Evolutionary conservation across 352 stramenopile species (phyloP).

Genomic region (Halophytophthora polymorphica): DNA sequence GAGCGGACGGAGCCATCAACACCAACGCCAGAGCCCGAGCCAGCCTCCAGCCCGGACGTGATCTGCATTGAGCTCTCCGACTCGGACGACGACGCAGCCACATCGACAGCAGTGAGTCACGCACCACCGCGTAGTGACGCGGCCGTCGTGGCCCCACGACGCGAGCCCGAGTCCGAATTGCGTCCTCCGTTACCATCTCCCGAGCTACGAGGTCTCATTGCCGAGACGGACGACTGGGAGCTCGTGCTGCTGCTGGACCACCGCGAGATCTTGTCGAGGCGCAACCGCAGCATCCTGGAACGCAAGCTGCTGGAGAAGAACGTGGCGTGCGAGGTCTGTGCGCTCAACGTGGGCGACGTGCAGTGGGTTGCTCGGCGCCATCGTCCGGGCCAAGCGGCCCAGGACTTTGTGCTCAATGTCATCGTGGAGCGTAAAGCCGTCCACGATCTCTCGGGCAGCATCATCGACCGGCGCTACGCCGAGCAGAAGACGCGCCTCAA

Average conservation of each 20-base stretch:
- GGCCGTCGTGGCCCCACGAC: not conserved
- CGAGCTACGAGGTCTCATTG: slow-evolving; percentile 18
- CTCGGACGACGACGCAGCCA: slow-evolving; percentile 32
- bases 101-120: not conserved
- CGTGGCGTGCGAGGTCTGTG: slow-evolving; percentile 80
- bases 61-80: slow-evolving; percentile 43
- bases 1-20: slow-evolving; percentile 1
- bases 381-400: slow-evolving; percentile 26
- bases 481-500: slow-evolving; percentile 76
- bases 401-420: slow-evolving; percentile 78
- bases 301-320: slow-evolving; percentile 73
- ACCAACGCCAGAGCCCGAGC: not conserved
- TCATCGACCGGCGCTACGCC: slow-evolving; percentile 76
- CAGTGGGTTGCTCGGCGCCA: slow-evolving; percentile 69
- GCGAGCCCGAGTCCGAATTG: no score
- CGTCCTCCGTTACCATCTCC: no score
- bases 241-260: slow-evolving; percentile 82
- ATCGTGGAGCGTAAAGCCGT: slow-evolving; percentile 86
- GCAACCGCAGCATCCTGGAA: slow-evolving; percentile 72
- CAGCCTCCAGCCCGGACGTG: slow-evolving; percentile 11
- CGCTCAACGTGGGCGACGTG: slow-evolving; percentile 72
- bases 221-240: slow-evolving; percentile 61
- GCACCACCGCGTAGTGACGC: not conserved
- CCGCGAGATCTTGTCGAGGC: slow-evolving; percentile 69
- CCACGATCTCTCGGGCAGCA: slow-evolving; percentile 73